A percentile compares a stretch with the other conserved stretches of the same genome.
Evolutionary conservation across 1,139 yeast species (phyloP).

Genomic region (Kodamaea plutei): DNA sequence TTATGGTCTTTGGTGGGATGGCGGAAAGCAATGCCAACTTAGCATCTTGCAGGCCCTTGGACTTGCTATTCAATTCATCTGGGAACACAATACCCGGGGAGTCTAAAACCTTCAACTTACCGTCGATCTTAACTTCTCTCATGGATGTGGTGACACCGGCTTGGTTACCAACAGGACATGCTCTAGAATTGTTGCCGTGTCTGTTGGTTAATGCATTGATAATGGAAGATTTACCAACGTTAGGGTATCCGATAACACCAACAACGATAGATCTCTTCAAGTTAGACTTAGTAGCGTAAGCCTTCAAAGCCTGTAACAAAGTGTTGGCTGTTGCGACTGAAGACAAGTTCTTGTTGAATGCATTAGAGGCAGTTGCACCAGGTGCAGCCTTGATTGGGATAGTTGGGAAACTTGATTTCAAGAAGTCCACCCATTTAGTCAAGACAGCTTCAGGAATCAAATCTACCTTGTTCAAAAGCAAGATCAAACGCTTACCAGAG

Average conservation of each 20-base stretch:
- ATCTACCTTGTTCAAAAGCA: slow-evolving; percentile 88
- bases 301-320: slow-evolving; percentile 75
- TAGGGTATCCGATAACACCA: slow-evolving; percentile 96
- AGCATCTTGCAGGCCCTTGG: slow-evolving; percentile 71
- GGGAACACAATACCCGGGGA: slow-evolving; percentile 99
- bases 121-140: slow-evolving; percentile 90
- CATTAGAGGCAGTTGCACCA: slow-evolving; percentile 52
- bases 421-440: slow-evolving; percentile 77
- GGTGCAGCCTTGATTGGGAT: slow-evolving; percentile 74
- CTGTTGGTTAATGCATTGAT: slow-evolving; percentile 85
- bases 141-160: slow-evolving; percentile 95
- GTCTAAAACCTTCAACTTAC: slow-evolving; percentile 81
- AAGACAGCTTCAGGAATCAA: slow-evolving; percentile 81
- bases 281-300: slow-evolving; percentile 78
- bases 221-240: slow-evolving; percentile 88
- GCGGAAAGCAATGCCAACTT: slow-evolving; percentile 86
- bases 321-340: slow-evolving; percentile 69
- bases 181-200: slow-evolving; percentile 63
- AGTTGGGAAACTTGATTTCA: slow-evolving; percentile 84
- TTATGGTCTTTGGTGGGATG: slow-evolving; percentile 79
- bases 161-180: slow-evolving; percentile 96
- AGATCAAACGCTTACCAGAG: slow-evolving; percentile 75
- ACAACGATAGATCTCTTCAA: slow-evolving; percentile 89
- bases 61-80: slow-evolving; percentile 48
- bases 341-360: slow-evolving; percentile 76